Conservation (phyloP, 768 basidiomycete species). For the Gloeophyllum trabeum region DNA sequence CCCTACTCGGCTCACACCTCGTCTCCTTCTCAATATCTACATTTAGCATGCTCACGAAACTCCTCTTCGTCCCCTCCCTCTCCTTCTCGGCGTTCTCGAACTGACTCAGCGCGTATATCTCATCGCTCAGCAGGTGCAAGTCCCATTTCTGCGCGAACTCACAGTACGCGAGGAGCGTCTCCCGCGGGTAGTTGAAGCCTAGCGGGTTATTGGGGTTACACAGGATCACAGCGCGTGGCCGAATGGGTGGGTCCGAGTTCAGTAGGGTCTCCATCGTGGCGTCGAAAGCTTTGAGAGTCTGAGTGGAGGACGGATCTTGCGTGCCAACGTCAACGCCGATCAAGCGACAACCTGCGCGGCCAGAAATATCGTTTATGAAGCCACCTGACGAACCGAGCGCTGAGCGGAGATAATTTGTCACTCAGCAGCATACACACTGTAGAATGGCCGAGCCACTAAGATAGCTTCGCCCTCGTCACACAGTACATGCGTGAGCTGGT, state of each 20-base stretch:
- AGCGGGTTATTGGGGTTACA: not conserved
- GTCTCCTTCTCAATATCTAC: not conserved
- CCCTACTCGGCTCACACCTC: not conserved
- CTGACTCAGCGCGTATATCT: conserved; percentile 1
- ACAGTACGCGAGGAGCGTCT: conserved; percentile 1
- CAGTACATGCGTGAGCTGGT: not conserved
- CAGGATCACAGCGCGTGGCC: not conserved
- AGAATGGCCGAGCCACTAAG: not conserved
- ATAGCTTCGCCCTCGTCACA: not conserved
- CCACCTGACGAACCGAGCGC: not conserved
- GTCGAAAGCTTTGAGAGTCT: not conserved
- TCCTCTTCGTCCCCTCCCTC: not conserved
- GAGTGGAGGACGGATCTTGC: not conserved
- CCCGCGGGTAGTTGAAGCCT: not conserved
- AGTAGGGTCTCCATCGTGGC: not conserved
- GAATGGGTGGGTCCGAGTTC: not conserved
- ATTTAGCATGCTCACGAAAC: not conserved
- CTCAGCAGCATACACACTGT: not conserved
- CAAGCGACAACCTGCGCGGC: not conserved
- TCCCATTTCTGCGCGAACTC: not conserved
- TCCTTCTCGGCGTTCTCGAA: not conserved
- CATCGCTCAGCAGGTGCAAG: not conserved
- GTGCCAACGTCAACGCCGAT: not conserved
- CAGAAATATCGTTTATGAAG: not conserved
- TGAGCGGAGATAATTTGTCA: not conserved